phyloP scores from a whole-genome alignment of 441 rosid species.

The Geranium incanum region DNA sequence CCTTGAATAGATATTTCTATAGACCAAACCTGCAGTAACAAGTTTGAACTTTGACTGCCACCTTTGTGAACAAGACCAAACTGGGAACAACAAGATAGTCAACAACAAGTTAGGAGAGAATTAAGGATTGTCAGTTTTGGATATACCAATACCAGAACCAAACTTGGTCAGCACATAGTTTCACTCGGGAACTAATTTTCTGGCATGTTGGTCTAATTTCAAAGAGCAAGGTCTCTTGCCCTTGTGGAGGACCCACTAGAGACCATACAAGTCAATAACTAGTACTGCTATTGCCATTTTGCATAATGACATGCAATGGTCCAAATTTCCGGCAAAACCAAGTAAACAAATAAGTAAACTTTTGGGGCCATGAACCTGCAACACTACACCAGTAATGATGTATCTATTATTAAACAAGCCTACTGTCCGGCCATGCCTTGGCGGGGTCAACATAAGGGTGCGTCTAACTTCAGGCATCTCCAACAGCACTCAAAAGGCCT shows the following conservation, averaged over 20 bases:
- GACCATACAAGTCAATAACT: constrained; percentile 12
- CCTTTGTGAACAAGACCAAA: not conserved
- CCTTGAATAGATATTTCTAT: no score
- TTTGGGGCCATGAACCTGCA: constrained; percentile 1
- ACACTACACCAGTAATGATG: not conserved
- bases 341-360: constrained; percentile 7
- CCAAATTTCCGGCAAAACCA: constrained; percentile 22
- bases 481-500: not conserved
- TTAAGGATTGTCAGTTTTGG: not conserved
- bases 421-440: not conserved
- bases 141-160: not conserved
- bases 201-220: constrained; percentile 18
- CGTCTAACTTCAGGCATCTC: constrained; percentile 2
- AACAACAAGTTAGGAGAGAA: not conserved
- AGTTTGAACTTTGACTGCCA: not conserved
- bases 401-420: not conserved
- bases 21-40: no score
- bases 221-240: not conserved
- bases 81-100: not conserved
- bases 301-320: constrained; percentile 15
- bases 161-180: not conserved
- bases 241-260: constrained; percentile 18
- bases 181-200: not conserved
- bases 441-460: not conserved
- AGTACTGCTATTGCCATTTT: constrained; percentile 1